Evolutionary conservation across 1,284 basidiomycete species (phyloP).

Genomic region (Melampsora larici-populina): DNA sequence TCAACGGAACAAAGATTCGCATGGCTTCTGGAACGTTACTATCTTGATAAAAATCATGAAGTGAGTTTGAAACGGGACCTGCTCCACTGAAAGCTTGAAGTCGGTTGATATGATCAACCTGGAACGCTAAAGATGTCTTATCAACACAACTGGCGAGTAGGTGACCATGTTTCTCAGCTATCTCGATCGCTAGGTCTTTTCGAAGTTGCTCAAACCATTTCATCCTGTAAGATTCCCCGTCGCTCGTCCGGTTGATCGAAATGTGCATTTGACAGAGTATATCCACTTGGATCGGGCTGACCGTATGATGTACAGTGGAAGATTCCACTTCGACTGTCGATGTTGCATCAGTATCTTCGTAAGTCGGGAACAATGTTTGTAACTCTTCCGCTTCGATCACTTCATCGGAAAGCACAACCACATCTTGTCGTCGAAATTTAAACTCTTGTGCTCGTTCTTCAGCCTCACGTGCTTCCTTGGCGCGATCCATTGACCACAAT

Average conservation of each 20-base stretch:
- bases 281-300: conserved; percentile 5
- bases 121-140: conserved; percentile 24
- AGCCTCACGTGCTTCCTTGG: conserved; percentile 65
- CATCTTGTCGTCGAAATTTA: conserved; percentile 64
- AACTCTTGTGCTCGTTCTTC: conserved; percentile 74
- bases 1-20: conserved; percentile 18
- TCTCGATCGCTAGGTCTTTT: conserved; percentile 13
- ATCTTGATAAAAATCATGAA: conserved; percentile 30
- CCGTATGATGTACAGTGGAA: not conserved
- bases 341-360: conserved; percentile 53
- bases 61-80: not conserved
- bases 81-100: conserved; percentile 7
- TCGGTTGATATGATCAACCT: conserved; percentile 13
- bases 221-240: not conserved
- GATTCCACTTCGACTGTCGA: not conserved
- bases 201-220: conserved; percentile 29
- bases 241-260: conserved; percentile 4
- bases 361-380: conserved; percentile 48
- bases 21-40: conserved; percentile 31
- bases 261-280: conserved; percentile 34
- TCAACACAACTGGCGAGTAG: conserved; percentile 16
- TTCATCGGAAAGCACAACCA: conserved; percentile 66
- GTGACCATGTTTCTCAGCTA: conserved; percentile 26
- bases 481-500: conserved; percentile 78
- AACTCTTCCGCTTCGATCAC: conserved; percentile 54